Evolutionary conservation across 2,329 filamentous ascomycete species (phyloP), one percentile per base, ranked within the genome.

Genomic region (Periconia sp.): DNA sequence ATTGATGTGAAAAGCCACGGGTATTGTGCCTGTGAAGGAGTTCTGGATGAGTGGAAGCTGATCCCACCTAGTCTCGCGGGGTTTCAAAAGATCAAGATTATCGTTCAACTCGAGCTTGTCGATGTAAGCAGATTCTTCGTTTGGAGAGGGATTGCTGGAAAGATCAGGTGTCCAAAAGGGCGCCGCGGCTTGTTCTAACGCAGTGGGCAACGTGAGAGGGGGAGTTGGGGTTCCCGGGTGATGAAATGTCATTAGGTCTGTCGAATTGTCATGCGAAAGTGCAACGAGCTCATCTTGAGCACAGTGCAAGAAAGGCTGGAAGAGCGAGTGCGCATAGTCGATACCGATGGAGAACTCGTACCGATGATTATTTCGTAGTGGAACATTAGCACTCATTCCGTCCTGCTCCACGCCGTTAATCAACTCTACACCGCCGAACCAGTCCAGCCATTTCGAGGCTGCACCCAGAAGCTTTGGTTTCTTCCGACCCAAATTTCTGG

Each of bases 271-370:
- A 35, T 69, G 63, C 1, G 52, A 18, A 2, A 63, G 46, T 13
- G 67, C 43, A 0, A 60, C 40, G 2, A 68, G 52, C 31, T 69
- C 66, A 23, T 61, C 48, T 28, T 59, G 39, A 2, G 54, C 54
- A n/a, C 51, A 54, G 40, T 62, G 50, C 4, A 53, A 43, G 6
- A 69, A 40, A 0, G 61, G 60, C 28, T 70, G 62, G 50, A 80
- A 80, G 2, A 81, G 67, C 1, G 70, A 65, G 5, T 78, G 77
- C 33, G 74, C 69, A 52, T 78, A 80, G 58, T 81, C 78, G 6
- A 81, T 64, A 3, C 77, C 77, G 10, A 81, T 76, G 3, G 74
- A 73, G 41, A 72, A 80, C 38, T 81, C 78, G 52, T 78, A 76
- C 3, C 67, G 68, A 11, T 61, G 67, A 6, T 67, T 71, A 15